Evolutionary conservation across 148 eudicot genomes (phyloP).

Genomic region (Persicaria maculosa): DNA sequence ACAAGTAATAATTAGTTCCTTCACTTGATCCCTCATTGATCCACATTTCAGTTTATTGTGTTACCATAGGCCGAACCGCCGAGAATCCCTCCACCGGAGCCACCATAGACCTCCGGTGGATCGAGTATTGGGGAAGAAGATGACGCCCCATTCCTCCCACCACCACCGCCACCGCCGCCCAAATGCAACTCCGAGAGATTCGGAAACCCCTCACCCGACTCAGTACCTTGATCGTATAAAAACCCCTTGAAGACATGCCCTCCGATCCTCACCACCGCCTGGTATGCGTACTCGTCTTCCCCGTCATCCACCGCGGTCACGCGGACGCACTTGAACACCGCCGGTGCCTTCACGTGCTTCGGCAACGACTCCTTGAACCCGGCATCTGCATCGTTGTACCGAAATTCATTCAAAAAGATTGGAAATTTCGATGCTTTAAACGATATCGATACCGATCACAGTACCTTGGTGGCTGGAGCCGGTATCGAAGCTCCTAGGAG

Average conservation of each 20-base stretch:
- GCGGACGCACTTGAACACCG: constrained; percentile 77
- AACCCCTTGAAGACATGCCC: constrained; percentile 93
- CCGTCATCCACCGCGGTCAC: constrained; percentile 81
- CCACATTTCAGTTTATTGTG: constrained; percentile 8
- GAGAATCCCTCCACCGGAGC: neutral
- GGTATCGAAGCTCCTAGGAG: constrained; percentile 78
- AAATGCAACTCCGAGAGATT: constrained; percentile 77
- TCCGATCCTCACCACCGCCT: constrained; percentile 65
- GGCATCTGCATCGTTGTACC: constrained; percentile 34
- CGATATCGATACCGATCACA: too few species aligned
- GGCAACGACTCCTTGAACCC: constrained; percentile 69
- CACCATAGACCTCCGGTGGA: constrained; percentile 7
- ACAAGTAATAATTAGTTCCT: neutral
- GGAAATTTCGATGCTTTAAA: too few species aligned
- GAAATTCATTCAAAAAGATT: neutral
- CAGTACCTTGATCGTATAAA: constrained; percentile 77
- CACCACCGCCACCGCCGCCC: constrained; percentile 36
- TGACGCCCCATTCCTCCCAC: constrained; percentile 31
- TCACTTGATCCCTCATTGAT: neutral
- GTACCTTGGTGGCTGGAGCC: constrained; percentile 82
- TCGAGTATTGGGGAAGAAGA: neutral
- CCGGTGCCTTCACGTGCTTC: constrained; percentile 76
- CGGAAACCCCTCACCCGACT: constrained; percentile 55
- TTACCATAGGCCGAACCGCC: constrained; percentile 3
- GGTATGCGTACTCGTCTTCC: constrained; percentile 79